Conservation (phyloP, 192 early-diverging fungal species). For the Pilaira anomala region DNA sequence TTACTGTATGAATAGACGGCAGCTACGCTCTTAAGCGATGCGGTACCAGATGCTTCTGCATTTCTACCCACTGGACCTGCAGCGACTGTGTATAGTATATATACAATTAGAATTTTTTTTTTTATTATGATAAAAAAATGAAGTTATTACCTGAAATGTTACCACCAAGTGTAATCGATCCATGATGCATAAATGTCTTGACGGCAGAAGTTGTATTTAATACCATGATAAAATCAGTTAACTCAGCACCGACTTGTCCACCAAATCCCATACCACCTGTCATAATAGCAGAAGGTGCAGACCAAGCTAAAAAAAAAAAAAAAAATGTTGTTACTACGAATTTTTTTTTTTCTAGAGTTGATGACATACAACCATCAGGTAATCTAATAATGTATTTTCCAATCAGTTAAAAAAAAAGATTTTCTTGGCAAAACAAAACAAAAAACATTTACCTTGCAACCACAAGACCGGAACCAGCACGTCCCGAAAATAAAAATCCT, state of each 20-base stretch:
- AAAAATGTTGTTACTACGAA: background rate
- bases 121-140: background rate
- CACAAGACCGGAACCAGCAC: constrained; percentile 87
- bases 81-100: constrained; percentile 49
- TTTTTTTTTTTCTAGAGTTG: background rate
- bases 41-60: constrained; percentile 81
- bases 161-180: constrained; percentile 86
- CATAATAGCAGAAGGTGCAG: constrained; percentile 77
- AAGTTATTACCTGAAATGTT: constrained; percentile 61
- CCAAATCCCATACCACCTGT: constrained; percentile 82
- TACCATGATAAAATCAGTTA: constrained; percentile 91
- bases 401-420: background rate
- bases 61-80: constrained; percentile 84
- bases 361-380: constrained; percentile 67
- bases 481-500: constrained; percentile 88
- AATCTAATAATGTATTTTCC: constrained; percentile 46
- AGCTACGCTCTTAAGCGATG: constrained; percentile 62
- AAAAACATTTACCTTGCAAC: constrained; percentile 60
- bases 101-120: background rate
- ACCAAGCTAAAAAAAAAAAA: constrained; percentile 52
- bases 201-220: constrained; percentile 85
- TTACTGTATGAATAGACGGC: constrained; percentile 92
- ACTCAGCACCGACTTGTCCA: constrained; percentile 80
- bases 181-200: constrained; percentile 81
- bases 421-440: too few species aligned